These are phyloP conservation scores for Ceratocystis albifundus DNA, from an alignment of 2,329 filamentous ascomycete species.

Conservation along the genomic window DNA sequence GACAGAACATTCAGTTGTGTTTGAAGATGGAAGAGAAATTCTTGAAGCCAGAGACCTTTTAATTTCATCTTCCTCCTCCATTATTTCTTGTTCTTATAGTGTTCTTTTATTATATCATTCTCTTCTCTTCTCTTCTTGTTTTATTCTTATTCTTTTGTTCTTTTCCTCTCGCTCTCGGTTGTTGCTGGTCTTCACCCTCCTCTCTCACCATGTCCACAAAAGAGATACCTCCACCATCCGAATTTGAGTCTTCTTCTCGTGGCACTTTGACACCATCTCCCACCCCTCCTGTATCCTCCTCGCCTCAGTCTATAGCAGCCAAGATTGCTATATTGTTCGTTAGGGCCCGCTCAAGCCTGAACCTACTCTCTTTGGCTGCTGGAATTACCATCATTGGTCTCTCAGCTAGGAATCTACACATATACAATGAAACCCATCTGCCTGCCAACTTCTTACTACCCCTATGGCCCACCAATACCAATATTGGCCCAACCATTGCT, in stretches of 20 bases:
- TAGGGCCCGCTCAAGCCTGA: slow-evolving; percentile 38
- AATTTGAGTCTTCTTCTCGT: slow-evolving; percentile 39
- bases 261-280: slow-evolving; percentile 28
- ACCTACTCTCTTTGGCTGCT: slow-evolving; percentile 39
- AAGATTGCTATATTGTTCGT: slow-evolving; percentile 35
- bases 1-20: neutral
- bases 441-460: slow-evolving; percentile 39
- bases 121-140: slow-evolving; percentile 11
- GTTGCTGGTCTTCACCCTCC: slow-evolving; percentile 12
- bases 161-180: neutral
- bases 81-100: neutral
- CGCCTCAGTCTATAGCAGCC: slow-evolving; percentile 29
- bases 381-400: slow-evolving; percentile 44
- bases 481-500: slow-evolving; percentile 45
- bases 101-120: neutral
- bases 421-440: slow-evolving; percentile 45
- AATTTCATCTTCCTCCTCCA: neutral
- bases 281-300: slow-evolving; percentile 26
- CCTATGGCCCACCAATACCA: slow-evolving; percentile 48
- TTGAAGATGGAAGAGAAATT: neutral
- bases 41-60: slow-evolving; percentile 10
- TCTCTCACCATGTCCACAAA: slow-evolving; percentile 28
- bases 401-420: slow-evolving; percentile 42
- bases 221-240: slow-evolving; percentile 34
- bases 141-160: neutral